Evolutionary conservation across 1,284 basidiomycete genomes (phyloP).

Genomic region (Mycena sp.): DNA sequence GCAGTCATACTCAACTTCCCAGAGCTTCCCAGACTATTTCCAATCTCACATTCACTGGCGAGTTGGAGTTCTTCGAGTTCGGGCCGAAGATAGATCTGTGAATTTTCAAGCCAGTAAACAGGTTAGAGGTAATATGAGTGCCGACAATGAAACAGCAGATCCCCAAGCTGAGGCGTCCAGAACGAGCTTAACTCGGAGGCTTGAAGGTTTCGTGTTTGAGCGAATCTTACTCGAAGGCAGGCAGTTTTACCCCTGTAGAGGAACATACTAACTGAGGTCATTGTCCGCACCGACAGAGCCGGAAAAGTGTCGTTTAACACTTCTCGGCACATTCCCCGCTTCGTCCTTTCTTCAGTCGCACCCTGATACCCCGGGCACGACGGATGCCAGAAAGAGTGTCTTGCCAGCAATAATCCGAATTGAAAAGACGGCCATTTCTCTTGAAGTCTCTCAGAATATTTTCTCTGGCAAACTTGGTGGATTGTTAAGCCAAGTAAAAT

Average conservation of each 20-base stretch:
- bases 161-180: background rate
- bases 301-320: constrained; percentile 36
- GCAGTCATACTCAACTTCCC: no score
- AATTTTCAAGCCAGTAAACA: no score
- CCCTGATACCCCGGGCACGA: constrained; percentile 1
- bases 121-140: no score
- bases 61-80: no score
- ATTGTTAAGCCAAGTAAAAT: constrained; percentile 26
- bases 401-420: constrained; percentile 36
- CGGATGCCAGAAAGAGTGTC: no score
- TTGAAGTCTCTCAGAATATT: constrained; percentile 20
- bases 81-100: no score
- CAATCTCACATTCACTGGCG: no score
- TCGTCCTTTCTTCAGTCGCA: constrained; percentile 15
- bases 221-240: constrained; percentile 21
- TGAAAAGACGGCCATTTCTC: constrained; percentile 37
- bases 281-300: no score
- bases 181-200: background rate
- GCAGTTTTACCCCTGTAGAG: background rate
- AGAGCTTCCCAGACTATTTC: no score
- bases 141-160: no score
- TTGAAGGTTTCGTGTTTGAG: constrained; percentile 25
- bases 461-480: constrained; percentile 22
- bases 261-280: background rate
- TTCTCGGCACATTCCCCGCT: constrained; percentile 36